Conservation (phyloP, 257 asterid genomes). For the Ilex aquifolium region DNA sequence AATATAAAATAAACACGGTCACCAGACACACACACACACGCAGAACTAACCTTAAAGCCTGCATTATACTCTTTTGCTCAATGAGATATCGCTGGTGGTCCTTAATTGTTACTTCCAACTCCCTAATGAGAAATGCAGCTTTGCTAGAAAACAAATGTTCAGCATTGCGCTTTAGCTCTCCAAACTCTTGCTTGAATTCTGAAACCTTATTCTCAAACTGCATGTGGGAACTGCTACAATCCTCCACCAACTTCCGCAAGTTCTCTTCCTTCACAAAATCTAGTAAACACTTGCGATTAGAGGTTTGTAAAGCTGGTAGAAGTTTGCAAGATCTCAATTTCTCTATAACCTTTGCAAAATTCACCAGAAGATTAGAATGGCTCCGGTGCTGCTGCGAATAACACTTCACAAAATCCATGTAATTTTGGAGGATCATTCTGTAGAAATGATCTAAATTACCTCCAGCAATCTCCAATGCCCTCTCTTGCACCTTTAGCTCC, state of each 20-base stretch:
- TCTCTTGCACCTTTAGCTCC: conserved; percentile 89
- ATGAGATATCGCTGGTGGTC: conserved; percentile 58
- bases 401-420: conserved; percentile 61
- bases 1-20: no score
- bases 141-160: conserved; percentile 66
- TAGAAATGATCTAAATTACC: conserved; percentile 82
- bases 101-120: conserved; percentile 58
- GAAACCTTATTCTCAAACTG: conserved; percentile 90
- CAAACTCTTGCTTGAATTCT: conserved; percentile 83
- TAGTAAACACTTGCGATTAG: conserved; percentile 64
- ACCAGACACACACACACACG: conserved; percentile 13
- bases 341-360: conserved; percentile 79
- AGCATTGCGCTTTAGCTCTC: conserved; percentile 67
- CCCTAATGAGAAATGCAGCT: conserved; percentile 65
- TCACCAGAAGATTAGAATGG: conserved; percentile 59
- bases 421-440: conserved; percentile 69
- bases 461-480: conserved; percentile 87
- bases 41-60: conserved; percentile 65
- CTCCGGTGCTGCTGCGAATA: conserved; percentile 75
- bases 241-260: conserved; percentile 70
- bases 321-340: conserved; percentile 68
- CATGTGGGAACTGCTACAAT: conserved; percentile 75
- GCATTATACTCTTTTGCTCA: conserved; percentile 95
- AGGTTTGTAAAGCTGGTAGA: conserved; percentile 58
- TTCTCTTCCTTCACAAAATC: conserved; percentile 92